These are phyloP conservation scores for Leishmania arabica DNA, from an alignment of 208 protist genomes.

Conservation along the genomic window DNA sequence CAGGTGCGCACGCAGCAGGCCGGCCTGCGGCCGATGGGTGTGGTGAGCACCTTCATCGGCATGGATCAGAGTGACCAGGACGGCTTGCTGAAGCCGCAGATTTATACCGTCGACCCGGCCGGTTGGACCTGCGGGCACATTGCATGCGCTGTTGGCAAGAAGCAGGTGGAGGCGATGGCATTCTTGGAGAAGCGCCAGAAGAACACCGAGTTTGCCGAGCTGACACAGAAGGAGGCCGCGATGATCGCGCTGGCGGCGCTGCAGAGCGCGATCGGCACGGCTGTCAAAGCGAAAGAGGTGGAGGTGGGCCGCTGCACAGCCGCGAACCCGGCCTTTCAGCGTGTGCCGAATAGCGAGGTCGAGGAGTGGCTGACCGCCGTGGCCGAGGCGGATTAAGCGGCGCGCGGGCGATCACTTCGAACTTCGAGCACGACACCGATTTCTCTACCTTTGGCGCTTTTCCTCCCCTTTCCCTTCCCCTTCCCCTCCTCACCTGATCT, in stretches of 20 bases:
- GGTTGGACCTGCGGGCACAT: conserved; percentile 94
- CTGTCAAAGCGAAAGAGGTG: conserved; percentile 80
- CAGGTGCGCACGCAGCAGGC: conserved; percentile 98
- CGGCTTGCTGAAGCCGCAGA: conserved; percentile 79
- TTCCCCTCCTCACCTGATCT: not conserved
- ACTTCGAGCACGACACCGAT: not conserved
- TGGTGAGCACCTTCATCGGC: conserved; percentile 93
- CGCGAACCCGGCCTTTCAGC: conserved; percentile 44
- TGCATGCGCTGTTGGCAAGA: conserved; percentile 91
- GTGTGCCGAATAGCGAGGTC: conserved; percentile 67
- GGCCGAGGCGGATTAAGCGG: conserved; percentile 80
- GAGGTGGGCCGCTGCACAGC: conserved; percentile 79
- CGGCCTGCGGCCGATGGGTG: conserved; percentile 94
- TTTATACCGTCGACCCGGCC: conserved; percentile 96
- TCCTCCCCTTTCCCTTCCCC: too few relatives aligned
- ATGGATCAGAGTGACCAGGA: conserved; percentile 93
- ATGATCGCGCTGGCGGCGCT: conserved; percentile 85
- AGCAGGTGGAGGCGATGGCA: conserved; percentile 96
- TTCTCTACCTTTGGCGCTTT: not conserved
- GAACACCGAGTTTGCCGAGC: conserved; percentile 71
- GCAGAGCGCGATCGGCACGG: conserved; percentile 71
- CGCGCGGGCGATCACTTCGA: not conserved
- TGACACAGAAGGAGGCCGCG: conserved; percentile 76
- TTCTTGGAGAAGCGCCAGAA: conserved; percentile 97
- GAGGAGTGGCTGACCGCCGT: conserved; percentile 90